Evolutionary conservation across 495 filamentous ascomycete species (phyloP).

Genomic region (Neurospora tetraspora): DNA sequence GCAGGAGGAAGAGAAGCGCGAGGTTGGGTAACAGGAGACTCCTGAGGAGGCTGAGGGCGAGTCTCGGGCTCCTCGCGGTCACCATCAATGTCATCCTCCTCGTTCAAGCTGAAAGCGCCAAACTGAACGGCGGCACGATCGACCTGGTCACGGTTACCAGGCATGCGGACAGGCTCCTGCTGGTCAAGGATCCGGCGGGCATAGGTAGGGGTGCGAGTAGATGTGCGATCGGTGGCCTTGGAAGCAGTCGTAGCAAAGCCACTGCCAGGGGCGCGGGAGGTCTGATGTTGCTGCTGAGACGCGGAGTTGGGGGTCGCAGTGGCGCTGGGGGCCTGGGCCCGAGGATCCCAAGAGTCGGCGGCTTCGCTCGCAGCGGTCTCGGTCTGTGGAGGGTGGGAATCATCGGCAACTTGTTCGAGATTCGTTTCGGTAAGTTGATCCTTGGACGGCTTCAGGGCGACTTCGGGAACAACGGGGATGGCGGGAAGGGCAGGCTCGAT

Average conservation of each 20-base stretch:
- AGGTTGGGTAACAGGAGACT: conserved; percentile 84
- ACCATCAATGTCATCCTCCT: conserved; percentile 68
- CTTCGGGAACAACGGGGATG: conserved; percentile 37
- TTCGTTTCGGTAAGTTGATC: conserved; percentile 85
- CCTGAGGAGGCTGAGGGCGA: conserved; percentile 84
- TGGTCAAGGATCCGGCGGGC: conserved; percentile 83
- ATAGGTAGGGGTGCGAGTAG: conserved; percentile 59
- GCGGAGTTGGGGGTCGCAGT: conserved; percentile 44
- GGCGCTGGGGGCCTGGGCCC: conserved; percentile 38
- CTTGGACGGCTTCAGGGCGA: conserved; percentile 55
- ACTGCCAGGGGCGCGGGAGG: conserved; percentile 44
- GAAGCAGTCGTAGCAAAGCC: conserved; percentile 65
- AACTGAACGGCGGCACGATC: conserved; percentile 94
- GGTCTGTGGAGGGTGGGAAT: conserved; percentile 59
- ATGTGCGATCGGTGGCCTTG: conserved; percentile 55
- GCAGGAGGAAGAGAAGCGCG: conserved; percentile 81
- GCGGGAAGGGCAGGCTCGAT: conserved; percentile 16
- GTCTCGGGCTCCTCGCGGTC: conserved; percentile 94
- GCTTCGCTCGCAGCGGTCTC: conserved; percentile 86
- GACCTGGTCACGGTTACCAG: conserved; percentile 83
- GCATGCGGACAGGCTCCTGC: conserved; percentile 96
- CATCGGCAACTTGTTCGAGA: conserved; percentile 78
- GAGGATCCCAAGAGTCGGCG: conserved; percentile 70
- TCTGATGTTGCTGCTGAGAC: conserved; percentile 47
- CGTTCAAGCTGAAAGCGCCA: conserved; percentile 87